Evolutionary conservation across 805 yeast species (phyloP), one percentile per base, ranked within the genome.

Genomic region (Pichia phayaonensis): DNA sequence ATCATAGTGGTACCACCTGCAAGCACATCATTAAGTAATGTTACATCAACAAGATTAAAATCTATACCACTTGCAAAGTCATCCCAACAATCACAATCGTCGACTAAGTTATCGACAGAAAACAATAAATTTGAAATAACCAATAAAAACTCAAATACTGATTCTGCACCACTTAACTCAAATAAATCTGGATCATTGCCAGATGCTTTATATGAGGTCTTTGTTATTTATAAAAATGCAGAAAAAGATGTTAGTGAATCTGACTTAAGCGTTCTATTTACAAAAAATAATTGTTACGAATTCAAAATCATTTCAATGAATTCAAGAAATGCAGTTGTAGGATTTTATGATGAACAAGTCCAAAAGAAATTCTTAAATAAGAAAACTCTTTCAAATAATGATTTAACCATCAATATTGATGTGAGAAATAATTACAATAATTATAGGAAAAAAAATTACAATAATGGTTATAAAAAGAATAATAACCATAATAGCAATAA

Each of bases 261-360:
- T 8, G 49, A 36, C 21, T 22, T 49, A 5, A 31, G 22, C 8
- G 36, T 21, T 39, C 42, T 47, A 22, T 34, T 48, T 15, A 18
- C 29, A 1, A 29, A 20, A 8, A 42, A 42, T 11, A 22, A 48
- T n/a, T 34, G 38, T n/a, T n/a, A 34, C n/a, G 38, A 34, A 34
- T 34, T 34, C 20, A 34, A 34, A n/a, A 34, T 34, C n/a, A 34
- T 34, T 16, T 34, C 38, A n/a, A 34, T 34, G 38, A 34, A 34
- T 34, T 34, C 15, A 42, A n/a, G 21, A 40, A 42, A 39, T 42
- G 53, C 49, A 13, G 34, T 50, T 46, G 49, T 46, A 15, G 47
- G 38, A 21, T 50, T 50, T 12, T 13, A 21, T 8, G 29, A 43
- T 13, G 24, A 40, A 16, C 42, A 50, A 18, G 49, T 46, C 2